Base-by-base conservation (phyloP, 495 filamentous ascomycete species). In the Talaromyces ruber region DNA sequence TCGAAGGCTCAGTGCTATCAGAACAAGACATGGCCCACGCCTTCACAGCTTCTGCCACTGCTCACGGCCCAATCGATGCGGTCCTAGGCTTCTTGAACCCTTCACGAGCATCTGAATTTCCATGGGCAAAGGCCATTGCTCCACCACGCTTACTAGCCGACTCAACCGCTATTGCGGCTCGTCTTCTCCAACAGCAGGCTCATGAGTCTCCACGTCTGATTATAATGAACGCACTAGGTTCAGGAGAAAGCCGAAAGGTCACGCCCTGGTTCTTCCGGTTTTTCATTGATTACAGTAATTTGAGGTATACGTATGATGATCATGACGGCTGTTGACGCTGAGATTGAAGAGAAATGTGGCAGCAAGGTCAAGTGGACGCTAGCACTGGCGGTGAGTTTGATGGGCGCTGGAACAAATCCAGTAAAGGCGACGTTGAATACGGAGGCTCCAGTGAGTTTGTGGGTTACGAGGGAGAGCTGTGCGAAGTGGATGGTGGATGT, bases 401-500 rank as follows among this genome's bases (percentile, higher is more conserved):
- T 24, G 6, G 62, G 32, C 16, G 39, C 37, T 22, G 62, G 62
- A 6, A 14, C 5, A 29, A 26, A n/a, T n/a, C n/a, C n/a, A n/a
- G n/a, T n/a, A n/a, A n/a, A n/a, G n/a, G n/a, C n/a, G n/a, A n/a
- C n/a, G n/a, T n/a, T n/a, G n/a, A n/a, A n/a, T n/a, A n/a, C n/a
- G n/a, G n/a, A n/a, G n/a, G n/a, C n/a, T n/a, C 29, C 28, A 6
- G 58, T 64, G 47, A 64, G 60, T 64, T 64, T 45, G 62, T 55
- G 58, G 30, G 52, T 60, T 45, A 61, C 62, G 22, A 24, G 62
- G 11, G 62, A 64, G 53, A 64, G 62, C 29, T 64, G 62, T 64
- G 62, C 62, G 4, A 29, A 47, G 29, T 64, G 62, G 62, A 60
- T 64, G 62, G 57, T 64, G 32, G 62, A 54, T 28, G 62, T 64